These are phyloP conservation scores for Cyberlindnera maritima DNA, from an alignment of 805 yeast species.

Conservation along the genomic window DNA sequence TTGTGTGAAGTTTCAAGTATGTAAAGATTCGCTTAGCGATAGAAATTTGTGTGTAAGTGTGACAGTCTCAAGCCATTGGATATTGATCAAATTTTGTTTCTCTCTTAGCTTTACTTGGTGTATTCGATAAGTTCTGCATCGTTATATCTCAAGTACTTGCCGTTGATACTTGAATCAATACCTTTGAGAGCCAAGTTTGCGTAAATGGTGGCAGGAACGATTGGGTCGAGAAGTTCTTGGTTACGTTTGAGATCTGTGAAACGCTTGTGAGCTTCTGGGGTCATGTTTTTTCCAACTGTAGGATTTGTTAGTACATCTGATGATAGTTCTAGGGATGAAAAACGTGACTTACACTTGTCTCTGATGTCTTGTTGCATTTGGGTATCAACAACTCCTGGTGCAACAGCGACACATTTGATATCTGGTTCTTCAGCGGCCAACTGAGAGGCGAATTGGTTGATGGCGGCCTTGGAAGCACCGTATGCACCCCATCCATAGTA, in stretches of 20 bases:
- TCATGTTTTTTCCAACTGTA: slow-evolving; percentile 53
- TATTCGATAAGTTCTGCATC: slow-evolving; percentile 32
- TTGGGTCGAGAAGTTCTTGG: slow-evolving; percentile 60
- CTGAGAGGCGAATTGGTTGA: slow-evolving; percentile 70
- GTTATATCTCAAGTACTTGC: slow-evolving; percentile 62
- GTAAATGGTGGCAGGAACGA: slow-evolving; percentile 68
- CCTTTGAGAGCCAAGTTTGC: slow-evolving; percentile 65
- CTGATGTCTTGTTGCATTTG: slow-evolving; percentile 83
- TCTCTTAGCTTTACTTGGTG: slow-evolving; percentile 1
- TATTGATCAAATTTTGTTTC: neutral
- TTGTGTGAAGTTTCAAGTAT: neutral
- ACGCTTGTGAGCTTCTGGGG: slow-evolving; percentile 50
- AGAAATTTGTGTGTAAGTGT: neutral
- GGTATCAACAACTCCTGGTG: slow-evolving; percentile 95
- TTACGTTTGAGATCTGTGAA: slow-evolving; percentile 62
- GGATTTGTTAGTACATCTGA: neutral
- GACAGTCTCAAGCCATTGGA: neutral
- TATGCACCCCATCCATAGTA: slow-evolving; percentile 86
- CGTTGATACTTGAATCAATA: slow-evolving; percentile 55
- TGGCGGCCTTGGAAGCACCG: slow-evolving; percentile 88
- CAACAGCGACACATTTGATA: slow-evolving; percentile 66
- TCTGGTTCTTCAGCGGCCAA: slow-evolving; percentile 66
- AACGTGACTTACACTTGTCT: slow-evolving; percentile 41
- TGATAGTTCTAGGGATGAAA: neutral
- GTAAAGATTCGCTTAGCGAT: neutral